phyloP scores from a whole-genome alignment of 2,329 filamentous ascomycete species.

The Aspergillus carbonarius region DNA sequence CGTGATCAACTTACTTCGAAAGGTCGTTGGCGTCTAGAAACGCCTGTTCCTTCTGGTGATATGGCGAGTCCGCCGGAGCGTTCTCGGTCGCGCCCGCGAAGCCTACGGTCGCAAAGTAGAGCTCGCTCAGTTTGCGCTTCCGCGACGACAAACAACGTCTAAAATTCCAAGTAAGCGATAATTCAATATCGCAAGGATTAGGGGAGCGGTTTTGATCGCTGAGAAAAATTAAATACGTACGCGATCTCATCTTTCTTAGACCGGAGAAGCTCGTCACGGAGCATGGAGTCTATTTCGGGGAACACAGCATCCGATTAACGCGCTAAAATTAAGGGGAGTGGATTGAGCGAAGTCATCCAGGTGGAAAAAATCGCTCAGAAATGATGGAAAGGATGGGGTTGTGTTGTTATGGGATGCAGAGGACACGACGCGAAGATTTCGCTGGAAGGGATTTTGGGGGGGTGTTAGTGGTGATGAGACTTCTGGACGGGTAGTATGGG shows the following conservation, averaged over 20 bases:
- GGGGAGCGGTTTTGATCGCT: conserved; percentile 26
- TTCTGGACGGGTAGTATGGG: conserved; percentile 23
- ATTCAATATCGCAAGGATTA: conserved; percentile 20
- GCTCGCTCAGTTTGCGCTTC: conserved; percentile 86
- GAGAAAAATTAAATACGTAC: conserved; percentile 43
- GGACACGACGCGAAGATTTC: conserved; percentile 30
- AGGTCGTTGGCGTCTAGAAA: conserved; percentile 61
- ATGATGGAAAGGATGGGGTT: conserved; percentile 44
- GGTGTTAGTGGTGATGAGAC: conserved; percentile 24
- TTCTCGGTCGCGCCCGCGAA: conserved; percentile 51
- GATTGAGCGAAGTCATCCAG: conserved; percentile 44
- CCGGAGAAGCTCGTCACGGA: conserved; percentile 51
- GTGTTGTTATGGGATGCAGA: conserved; percentile 39
- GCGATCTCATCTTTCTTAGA: conserved; percentile 54
- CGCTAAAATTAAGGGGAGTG: conserved; percentile 42
- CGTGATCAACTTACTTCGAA: conserved; percentile 50
- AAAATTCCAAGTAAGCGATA: conserved; percentile 40
- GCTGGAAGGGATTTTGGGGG: conserved; percentile 34
- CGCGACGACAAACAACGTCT: conserved; percentile 69
- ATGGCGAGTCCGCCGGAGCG: conserved; percentile 55
- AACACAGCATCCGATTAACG: conserved; percentile 52
- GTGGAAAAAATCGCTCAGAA: conserved; percentile 46
- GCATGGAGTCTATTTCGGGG: conserved; percentile 49
- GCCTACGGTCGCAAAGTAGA: conserved; percentile 75
- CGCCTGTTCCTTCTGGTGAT: conserved; percentile 50